A percentile compares a stretch with the other conserved stretches of the same genome.
These are phyloP conservation scores for Thelonectria olida DNA, from an alignment of 2,329 filamentous ascomycete genomes.

Conservation along the genomic window DNA sequence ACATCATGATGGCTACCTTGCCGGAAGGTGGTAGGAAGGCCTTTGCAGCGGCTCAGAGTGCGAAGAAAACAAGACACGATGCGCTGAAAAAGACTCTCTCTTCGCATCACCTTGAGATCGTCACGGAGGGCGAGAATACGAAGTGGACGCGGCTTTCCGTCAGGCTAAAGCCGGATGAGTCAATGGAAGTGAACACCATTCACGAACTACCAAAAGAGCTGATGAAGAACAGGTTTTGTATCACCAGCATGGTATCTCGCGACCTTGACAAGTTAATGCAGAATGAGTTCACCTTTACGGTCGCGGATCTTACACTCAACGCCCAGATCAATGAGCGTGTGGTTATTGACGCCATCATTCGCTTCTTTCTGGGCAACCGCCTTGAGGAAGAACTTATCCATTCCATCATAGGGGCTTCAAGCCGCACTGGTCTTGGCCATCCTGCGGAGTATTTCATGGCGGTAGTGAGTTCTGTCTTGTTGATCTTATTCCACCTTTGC, in stretches of 20 bases:
- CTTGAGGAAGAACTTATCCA: not conserved
- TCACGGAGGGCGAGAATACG: not conserved
- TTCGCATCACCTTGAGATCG: not conserved
- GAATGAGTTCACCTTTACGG: not conserved
- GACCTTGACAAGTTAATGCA: not conserved
- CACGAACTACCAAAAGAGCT: too few relatives aligned
- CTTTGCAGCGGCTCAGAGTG: not conserved
- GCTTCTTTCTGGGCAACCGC: not conserved
- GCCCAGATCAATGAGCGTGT: not conserved
- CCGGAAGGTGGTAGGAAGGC: not conserved
- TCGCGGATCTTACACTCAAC: not conserved
- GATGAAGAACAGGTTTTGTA: not conserved
- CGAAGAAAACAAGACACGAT: not conserved
- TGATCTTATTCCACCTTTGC: not conserved
- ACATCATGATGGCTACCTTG: not conserved
- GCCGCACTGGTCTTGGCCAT: not conserved
- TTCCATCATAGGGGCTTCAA: not conserved
- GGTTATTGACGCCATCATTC: not conserved
- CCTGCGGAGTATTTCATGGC: not conserved
- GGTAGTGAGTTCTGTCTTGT: not conserved
- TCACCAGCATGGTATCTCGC: not conserved
- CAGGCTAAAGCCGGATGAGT: not conserved
- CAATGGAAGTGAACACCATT: not conserved
- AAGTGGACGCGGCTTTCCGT: not conserved
- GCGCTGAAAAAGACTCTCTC: not conserved